Evolutionary conservation across 2,329 filamentous ascomycete genomes (phyloP), one percentile per base, ranked within the genome.

Genomic region (Penicillium sp.): DNA sequence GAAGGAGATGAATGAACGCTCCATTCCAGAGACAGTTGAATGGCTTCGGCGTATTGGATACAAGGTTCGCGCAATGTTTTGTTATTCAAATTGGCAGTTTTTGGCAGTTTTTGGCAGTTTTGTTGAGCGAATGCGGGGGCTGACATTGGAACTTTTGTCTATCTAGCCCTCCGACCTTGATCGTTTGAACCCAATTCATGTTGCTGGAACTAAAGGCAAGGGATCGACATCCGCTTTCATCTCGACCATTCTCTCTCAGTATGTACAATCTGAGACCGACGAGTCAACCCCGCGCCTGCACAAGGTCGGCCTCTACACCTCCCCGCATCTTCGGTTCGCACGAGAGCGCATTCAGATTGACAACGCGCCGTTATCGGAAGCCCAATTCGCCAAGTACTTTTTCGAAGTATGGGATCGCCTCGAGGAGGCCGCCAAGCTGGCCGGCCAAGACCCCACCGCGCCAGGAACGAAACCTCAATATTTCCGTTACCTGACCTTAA

Each of bases 131-230:
- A 40, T n/a, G 26, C n/a, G 8, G 25, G 40, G 41, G 35, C 55
- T 62, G 37, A 60, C 49, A 37, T 53, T 33, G 51, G 31, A 22
- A 27, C 25, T 31, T 41, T 35, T 52, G 44, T 23, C 46, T 51
- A 6, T 44, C 45, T 66, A 88, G 84, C 84, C 85, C 18, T 80
- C 82, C 14, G 84, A 87, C 56, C 81, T 88, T 63, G 77, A 86
- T 59, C 74, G 69, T 9, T 68, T 88, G 58, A 87, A 83, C 56
- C 77, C 81, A 62, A 85, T 97, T 57, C 93, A 97, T 70, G 86
- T 97, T 44, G 90, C 93, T 1, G 93, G 93, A 12, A 97, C 92
- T 4, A 97, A 97, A 73, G 93, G 93, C 57, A 97, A 97, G 73
- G 92, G 92, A 40, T 94, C 90, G 2, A 92, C 91, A 0, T 90